phyloP scores from a whole-genome alignment of 257 asterid species.

The Prunella vulgaris region DNA sequence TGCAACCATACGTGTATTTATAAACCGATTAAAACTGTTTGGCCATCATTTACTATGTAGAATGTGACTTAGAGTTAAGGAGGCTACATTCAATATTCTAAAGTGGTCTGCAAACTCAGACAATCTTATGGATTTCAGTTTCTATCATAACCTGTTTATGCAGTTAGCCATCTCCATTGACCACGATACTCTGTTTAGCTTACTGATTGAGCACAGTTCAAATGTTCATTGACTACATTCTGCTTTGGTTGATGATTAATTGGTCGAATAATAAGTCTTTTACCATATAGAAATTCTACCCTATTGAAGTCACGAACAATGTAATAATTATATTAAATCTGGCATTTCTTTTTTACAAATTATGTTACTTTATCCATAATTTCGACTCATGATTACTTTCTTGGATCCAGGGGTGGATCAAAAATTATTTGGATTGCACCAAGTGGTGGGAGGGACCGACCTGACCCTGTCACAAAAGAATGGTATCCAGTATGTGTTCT shows the following conservation, averaged over 20 bases:
- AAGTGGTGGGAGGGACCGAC: slow-evolving; percentile 99
- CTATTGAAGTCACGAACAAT: not conserved
- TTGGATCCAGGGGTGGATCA: slow-evolving; percentile 74
- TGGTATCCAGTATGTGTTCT: slow-evolving; percentile 73
- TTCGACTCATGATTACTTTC: slow-evolving; percentile 16
- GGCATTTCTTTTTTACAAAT: not conserved
- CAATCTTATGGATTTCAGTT: slow-evolving; percentile 1
- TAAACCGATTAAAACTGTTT: not conserved
- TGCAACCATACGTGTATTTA: not conserved
- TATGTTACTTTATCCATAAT: not conserved
- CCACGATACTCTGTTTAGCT: not conserved
- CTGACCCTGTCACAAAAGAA: slow-evolving; percentile 77
- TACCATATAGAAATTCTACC: not conserved
- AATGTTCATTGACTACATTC: not conserved
- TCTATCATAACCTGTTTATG: not conserved
- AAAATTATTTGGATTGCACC: slow-evolving; percentile 97
- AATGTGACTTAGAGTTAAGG: not conserved
- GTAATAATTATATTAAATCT: not conserved
- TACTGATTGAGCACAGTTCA: not conserved
- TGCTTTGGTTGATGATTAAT: not conserved
- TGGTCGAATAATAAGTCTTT: not conserved
- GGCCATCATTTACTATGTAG: not conserved
- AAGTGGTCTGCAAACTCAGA: not conserved
- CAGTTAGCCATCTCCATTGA: not conserved
- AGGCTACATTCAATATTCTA: not conserved